A percentile compares a stretch with the other conserved stretches of the same genome.
These are phyloP conservation scores for Leccinum arenicola DNA, from an alignment of 768 basidiomycete species.

Conservation along the genomic window DNA sequence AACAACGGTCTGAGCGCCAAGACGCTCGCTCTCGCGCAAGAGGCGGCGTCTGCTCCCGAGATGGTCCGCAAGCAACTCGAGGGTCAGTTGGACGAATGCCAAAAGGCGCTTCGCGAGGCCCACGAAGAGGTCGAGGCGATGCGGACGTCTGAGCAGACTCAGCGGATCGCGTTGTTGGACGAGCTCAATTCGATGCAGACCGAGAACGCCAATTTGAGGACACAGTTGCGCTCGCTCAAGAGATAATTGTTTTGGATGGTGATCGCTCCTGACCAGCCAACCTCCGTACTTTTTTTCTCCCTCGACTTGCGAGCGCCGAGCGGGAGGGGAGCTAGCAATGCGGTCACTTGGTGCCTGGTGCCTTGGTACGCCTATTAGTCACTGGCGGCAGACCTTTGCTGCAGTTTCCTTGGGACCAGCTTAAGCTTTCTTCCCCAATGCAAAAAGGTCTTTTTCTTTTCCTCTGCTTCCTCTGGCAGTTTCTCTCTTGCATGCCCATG, in stretches of 20 bases:
- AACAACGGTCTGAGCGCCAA: conserved; percentile 76
- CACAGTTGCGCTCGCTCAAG: conserved; percentile 64
- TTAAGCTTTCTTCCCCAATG: background rate
- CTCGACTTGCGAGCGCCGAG: background rate
- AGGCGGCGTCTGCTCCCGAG: conserved; percentile 35
- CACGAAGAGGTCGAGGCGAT: conserved; percentile 68
- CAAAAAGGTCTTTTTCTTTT: background rate
- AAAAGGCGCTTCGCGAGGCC: conserved; percentile 59
- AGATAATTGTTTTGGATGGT: conserved; percentile 8
- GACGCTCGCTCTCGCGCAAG: conserved; percentile 49
- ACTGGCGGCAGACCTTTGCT: background rate
- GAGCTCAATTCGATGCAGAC: conserved; percentile 83
- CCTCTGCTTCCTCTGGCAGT: background rate
- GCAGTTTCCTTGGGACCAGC: background rate
- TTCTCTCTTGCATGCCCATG: background rate
- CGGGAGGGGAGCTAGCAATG: background rate
- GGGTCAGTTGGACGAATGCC: conserved; percentile 56
- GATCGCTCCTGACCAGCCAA: background rate
- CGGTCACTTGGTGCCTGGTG: conserved; percentile 1
- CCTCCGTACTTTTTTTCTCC: background rate
- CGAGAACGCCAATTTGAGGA: conserved; percentile 68
- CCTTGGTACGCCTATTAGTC: conserved; percentile 1
- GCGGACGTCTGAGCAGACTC: conserved; percentile 70
- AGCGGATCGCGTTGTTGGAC: conserved; percentile 81
- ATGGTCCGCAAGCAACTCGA: conserved; percentile 63